Evolutionary conservation across 2,329 filamentous ascomycete genomes (phyloP).

Genomic region (Aureobasidium leucospermi): DNA sequence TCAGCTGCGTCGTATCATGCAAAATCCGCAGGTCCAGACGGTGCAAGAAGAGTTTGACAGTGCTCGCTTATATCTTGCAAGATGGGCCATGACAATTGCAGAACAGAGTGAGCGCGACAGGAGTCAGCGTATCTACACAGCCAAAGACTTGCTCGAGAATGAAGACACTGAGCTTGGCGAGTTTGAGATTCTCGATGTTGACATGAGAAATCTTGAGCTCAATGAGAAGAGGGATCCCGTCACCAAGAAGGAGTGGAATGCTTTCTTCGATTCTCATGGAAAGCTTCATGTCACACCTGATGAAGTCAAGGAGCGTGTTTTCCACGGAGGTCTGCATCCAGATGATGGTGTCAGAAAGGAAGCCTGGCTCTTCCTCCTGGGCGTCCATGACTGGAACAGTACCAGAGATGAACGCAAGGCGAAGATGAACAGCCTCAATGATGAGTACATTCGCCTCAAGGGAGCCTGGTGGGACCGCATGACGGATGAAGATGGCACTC

Average conservation of each 20-base stretch:
- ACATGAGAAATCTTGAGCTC: constrained; percentile 67
- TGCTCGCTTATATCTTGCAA: constrained; percentile 83
- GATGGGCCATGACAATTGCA: constrained; percentile 98
- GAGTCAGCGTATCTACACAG: constrained; percentile 85
- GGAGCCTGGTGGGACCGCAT: constrained; percentile 94
- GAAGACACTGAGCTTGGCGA: constrained; percentile 93
- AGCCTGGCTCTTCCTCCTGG: constrained; percentile 90
- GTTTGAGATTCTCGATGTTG: constrained; percentile 70
- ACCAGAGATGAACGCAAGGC: constrained; percentile 76
- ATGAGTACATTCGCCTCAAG: constrained; percentile 92
- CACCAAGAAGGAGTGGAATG: constrained; percentile 80
- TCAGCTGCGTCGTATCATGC: constrained; percentile 75
- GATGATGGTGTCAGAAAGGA: constrained; percentile 93
- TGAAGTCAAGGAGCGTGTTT: constrained; percentile 95
- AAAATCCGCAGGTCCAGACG: constrained; percentile 89
- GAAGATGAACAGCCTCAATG: constrained; percentile 74
- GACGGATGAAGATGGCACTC: constrained; percentile 69
- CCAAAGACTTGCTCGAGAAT: constrained; percentile 82
- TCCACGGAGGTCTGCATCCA: constrained; percentile 82
- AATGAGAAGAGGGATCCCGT: constrained; percentile 72
- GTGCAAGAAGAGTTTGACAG: constrained; percentile 97
- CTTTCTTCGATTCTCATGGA: constrained; percentile 73
- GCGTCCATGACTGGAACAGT: constrained; percentile 89
- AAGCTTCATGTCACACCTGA: constrained; percentile 72
- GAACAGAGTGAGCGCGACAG: constrained; percentile 90